Evolutionary conservation across 306 rosid species (phyloP).

Genomic region (Fragaria iinumae): DNA sequence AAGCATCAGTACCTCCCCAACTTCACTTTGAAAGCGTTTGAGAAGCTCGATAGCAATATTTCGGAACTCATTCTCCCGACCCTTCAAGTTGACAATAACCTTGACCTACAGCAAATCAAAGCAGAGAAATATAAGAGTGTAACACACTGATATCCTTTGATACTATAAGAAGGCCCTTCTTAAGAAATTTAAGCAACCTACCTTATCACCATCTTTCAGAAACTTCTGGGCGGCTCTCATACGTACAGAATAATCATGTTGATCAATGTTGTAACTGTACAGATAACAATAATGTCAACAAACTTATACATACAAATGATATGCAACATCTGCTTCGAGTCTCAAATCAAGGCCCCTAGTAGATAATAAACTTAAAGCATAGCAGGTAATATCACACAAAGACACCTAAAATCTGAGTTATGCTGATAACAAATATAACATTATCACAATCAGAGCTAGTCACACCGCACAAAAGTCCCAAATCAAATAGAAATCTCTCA

Average conservation of each 20-base stretch:
- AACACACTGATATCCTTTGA: neutral
- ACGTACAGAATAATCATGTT: slow-evolving; percentile 96
- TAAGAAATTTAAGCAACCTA: slow-evolving; percentile 52
- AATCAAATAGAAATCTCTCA: neutral
- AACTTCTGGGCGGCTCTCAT: slow-evolving; percentile 94
- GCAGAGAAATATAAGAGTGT: neutral
- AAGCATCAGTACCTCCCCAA: slow-evolving; percentile 75
- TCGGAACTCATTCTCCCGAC: slow-evolving; percentile 94
- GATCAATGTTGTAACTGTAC: slow-evolving; percentile 88
- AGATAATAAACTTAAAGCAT: neutral
- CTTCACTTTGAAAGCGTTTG: slow-evolving; percentile 79
- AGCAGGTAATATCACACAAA: neutral
- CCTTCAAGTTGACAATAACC: slow-evolving; percentile 89
- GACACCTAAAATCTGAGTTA: neutral
- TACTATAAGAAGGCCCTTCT: neutral
- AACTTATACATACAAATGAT: slow-evolving; percentile 2
- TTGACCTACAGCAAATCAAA: slow-evolving; percentile 67
- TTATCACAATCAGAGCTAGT: neutral
- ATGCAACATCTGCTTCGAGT: neutral
- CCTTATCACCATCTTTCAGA: slow-evolving; percentile 96
- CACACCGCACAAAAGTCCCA: neutral
- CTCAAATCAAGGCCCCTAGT: neutral
- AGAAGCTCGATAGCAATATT: slow-evolving; percentile 86
- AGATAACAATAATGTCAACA: slow-evolving; percentile 20
- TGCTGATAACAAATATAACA: neutral